These are phyloP conservation scores for Echinosophora koreensis DNA, from an alignment of 306 rosid genomes.

Conservation along the genomic window DNA sequence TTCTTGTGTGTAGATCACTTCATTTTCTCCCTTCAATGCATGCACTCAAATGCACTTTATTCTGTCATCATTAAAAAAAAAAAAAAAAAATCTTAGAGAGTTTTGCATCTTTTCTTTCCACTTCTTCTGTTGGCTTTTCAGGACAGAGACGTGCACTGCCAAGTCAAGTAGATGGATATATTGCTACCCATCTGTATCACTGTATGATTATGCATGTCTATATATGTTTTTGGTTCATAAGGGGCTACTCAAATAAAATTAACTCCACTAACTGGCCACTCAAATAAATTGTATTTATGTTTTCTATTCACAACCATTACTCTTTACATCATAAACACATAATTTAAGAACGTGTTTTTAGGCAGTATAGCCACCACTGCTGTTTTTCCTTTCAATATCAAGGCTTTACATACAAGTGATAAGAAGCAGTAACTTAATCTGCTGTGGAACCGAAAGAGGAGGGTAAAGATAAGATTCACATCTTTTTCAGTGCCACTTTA, in stretches of 20 bases:
- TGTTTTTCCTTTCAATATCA: background rate
- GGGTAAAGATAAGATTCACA: slow-evolving; percentile 37
- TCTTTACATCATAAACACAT: too few relatives aligned
- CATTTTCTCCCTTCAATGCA: background rate
- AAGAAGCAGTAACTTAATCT: slow-evolving; percentile 21
- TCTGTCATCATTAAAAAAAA: background rate
- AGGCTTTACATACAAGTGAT: background rate
- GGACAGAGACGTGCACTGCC: slow-evolving; percentile 6
- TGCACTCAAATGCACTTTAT: slow-evolving; percentile 6
- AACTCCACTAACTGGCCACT: too few relatives aligned
- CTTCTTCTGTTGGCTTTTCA: background rate
- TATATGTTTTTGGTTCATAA: slow-evolving; percentile 18
- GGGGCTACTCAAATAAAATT: background rate
- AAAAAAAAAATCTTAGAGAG: background rate
- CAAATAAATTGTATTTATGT: background rate
- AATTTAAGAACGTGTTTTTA: too few relatives aligned
- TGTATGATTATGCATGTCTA: background rate
- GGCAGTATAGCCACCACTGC: background rate
- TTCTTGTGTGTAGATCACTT: slow-evolving; percentile 1
- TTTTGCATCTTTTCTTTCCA: background rate
- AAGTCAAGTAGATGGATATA: background rate
- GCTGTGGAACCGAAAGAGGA: slow-evolving; percentile 43
- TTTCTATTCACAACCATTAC: background rate
- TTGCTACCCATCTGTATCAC: too few relatives aligned
- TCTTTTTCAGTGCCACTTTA: slow-evolving; percentile 50